Conservation (phyloP, 768 basidiomycete species). For the Paxillus rubicundulus region DNA sequence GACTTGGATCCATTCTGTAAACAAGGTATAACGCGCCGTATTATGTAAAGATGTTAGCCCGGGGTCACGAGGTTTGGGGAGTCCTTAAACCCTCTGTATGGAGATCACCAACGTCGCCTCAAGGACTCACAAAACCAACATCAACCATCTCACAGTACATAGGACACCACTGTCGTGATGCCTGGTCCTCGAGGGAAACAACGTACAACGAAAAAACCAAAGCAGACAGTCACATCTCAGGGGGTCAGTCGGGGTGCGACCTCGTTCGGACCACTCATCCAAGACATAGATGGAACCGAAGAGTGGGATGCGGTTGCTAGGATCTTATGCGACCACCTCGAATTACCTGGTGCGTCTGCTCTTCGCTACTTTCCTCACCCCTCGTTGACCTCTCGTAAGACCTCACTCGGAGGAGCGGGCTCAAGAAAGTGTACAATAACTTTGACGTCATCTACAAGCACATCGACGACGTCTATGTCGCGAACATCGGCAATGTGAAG, state of each 20-base stretch:
- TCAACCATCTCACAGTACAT: background rate
- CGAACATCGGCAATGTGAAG: slow-evolving; percentile 42
- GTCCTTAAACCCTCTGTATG: too few species aligned
- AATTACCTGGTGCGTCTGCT: slow-evolving; percentile 48
- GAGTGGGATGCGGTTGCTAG: slow-evolving; percentile 49
- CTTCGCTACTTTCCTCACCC: background rate
- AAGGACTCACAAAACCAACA: background rate
- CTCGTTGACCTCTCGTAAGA: slow-evolving; percentile 35
- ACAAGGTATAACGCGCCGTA: too few species aligned
- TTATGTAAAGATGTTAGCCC: too few species aligned
- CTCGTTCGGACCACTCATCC: slow-evolving; percentile 19
- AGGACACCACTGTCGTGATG: slow-evolving; percentile 13
- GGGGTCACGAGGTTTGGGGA: too few species aligned
- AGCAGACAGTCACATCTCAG: slow-evolving; percentile 9
- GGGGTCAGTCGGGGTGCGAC: background rate
- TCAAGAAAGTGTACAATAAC: slow-evolving; percentile 61
- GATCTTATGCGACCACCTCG: slow-evolving; percentile 47
- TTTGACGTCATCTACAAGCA: slow-evolving; percentile 51
- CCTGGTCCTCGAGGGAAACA: slow-evolving; percentile 28
- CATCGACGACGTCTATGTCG: slow-evolving; percentile 49
- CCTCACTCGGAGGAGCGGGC: slow-evolving; percentile 50
- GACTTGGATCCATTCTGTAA: slow-evolving; percentile 19
- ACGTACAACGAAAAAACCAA: slow-evolving; percentile 17
- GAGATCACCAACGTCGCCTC: too few species aligned
- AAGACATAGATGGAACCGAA: slow-evolving; percentile 46